Conservation (phyloP, 805 yeast genomes). For the Metschnikowia hibisci region DNA sequence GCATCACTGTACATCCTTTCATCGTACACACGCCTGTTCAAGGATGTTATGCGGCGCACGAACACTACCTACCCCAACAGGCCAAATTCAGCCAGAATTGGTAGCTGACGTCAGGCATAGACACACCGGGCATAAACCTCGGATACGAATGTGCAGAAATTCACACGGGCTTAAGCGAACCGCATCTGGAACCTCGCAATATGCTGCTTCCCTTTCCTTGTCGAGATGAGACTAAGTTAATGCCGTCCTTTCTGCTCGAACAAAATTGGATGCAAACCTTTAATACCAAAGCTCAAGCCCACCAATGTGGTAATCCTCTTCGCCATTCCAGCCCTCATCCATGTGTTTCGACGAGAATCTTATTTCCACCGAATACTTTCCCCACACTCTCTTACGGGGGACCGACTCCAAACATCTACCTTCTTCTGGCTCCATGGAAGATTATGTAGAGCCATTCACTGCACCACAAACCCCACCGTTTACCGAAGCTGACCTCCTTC, state of each 20-base stretch:
- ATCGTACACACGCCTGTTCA: too few relatives aligned
- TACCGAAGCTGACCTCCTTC: conserved; percentile 1
- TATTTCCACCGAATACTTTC: conserved; percentile 1
- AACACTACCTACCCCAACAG: neutral
- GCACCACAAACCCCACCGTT: conserved; percentile 5
- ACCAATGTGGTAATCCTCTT: neutral
- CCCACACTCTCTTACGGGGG: conserved; percentile 1
- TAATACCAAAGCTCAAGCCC: conserved; percentile 4
- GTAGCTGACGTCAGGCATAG: neutral
- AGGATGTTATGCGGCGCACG: neutral
- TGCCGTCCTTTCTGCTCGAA: conserved; percentile 3
- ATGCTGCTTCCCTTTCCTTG: conserved; percentile 5
- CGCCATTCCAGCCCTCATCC: conserved; percentile 2
- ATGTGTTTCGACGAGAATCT: conserved; percentile 6
- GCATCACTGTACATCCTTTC: too few relatives aligned
- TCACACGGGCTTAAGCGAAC: neutral
- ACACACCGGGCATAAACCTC: neutral
- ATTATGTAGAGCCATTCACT: neutral
- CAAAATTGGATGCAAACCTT: conserved; percentile 1
- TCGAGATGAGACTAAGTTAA: neutral
- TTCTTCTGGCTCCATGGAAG: conserved; percentile 1
- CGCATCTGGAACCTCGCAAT: conserved; percentile 1
- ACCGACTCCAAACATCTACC: conserved; percentile 2
- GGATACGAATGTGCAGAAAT: neutral
- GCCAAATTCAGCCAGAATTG: neutral